Percentiles rank a stretch among this genome's conserved stretches.
phyloP scores from a whole-genome alignment of 176 grass and related monocot genomes.

The Areca catechu region DNA sequence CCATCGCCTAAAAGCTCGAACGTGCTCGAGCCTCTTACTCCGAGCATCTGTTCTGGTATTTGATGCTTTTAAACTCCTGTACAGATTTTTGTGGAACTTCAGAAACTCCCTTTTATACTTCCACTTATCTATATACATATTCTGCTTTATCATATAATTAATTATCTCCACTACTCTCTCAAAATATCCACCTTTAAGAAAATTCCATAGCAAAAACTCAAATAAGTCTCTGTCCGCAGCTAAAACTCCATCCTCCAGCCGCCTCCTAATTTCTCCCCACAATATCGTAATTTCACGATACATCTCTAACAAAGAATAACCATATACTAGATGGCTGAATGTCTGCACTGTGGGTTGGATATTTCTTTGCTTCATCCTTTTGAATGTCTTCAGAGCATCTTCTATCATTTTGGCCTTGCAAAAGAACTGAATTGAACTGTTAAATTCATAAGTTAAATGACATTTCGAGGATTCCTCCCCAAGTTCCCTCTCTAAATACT shows the following conservation, averaged over 20 bases:
- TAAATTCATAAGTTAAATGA: slow-evolving; percentile 49
- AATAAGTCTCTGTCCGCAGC: slow-evolving; percentile 53
- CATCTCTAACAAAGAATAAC: slow-evolving; percentile 65
- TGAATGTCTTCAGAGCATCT: slow-evolving; percentile 70
- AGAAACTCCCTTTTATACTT: slow-evolving; percentile 58
- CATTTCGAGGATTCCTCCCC: slow-evolving; percentile 24
- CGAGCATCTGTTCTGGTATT: slow-evolving; percentile 67
- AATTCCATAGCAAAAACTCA: slow-evolving; percentile 60
- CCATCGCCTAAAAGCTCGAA: slow-evolving; percentile 68
- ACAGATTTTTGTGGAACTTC: slow-evolving; percentile 69
- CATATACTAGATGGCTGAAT: slow-evolving; percentile 54
- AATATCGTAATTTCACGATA: slow-evolving; percentile 67
- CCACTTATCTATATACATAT: slow-evolving; percentile 70
- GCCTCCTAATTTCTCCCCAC: slow-evolving; percentile 90
- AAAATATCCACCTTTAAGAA: slow-evolving; percentile 87
- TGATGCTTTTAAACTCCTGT: slow-evolving; percentile 56
- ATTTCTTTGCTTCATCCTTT: slow-evolving; percentile 66
- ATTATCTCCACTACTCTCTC: slow-evolving; percentile 73
- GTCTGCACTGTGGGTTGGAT: slow-evolving; percentile 56
- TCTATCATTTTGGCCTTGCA: slow-evolving; percentile 92
- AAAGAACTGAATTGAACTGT: slow-evolving; percentile 86
- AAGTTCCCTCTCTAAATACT: slow-evolving; percentile 45
- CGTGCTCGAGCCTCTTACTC: slow-evolving; percentile 62
- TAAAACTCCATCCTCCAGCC: slow-evolving; percentile 36
- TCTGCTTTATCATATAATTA: slow-evolving; percentile 52